Evolutionary conservation across 164 flowering plant genomes (phyloP), one percentile per base, ranked within the genome.

Genomic region (Nymphaea colorata): DNA sequence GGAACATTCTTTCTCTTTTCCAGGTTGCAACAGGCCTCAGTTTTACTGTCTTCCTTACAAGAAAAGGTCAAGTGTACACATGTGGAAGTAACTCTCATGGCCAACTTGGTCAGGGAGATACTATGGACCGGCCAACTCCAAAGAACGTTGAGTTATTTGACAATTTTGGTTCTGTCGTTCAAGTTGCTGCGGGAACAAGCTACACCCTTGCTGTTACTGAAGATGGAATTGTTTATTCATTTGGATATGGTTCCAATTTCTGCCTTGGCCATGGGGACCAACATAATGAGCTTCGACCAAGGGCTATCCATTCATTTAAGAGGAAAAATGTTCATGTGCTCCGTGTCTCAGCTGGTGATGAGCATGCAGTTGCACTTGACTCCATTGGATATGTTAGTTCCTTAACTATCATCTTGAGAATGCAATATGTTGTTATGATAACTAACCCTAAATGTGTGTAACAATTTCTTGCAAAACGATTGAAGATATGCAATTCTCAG

Each of bases 251-350:
- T 57, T 72, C 87, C 71, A 93, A 91, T 73, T 90, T 91, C 76
- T 93, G 98, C 78, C 93, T 93, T 67, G 98, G 97, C 65, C 98
- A 91, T 74, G 97, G 96, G 53, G 96, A 91, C 69, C 98, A 89
- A 76, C 93, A 86, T 64, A 74, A 87, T 67, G 91, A 87, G 79
- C 77, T 79, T 62, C 87, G 53, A 66, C 97, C 98, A 11, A 87
- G 90, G 41, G 83, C 81, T 36, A 78, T 93, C 67, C 87, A 83
- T 71, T 83, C 79, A 6, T 87, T 93, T 72, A 83, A 70, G 73
- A 86, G 91, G 81, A 87, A 80, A 68, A 82, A 80, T 42, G 76
- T 91, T 74, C 94, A 88, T 74, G 77, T 93, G 5, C 79, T 88
- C 64, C 82, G 86, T 36, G 90, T 88, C 36, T 93, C 96, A 66